Evolutionary conservation across 805 yeast genomes (phyloP), one percentile per base, ranked within the genome.

Genomic region (Candida adriatica): DNA sequence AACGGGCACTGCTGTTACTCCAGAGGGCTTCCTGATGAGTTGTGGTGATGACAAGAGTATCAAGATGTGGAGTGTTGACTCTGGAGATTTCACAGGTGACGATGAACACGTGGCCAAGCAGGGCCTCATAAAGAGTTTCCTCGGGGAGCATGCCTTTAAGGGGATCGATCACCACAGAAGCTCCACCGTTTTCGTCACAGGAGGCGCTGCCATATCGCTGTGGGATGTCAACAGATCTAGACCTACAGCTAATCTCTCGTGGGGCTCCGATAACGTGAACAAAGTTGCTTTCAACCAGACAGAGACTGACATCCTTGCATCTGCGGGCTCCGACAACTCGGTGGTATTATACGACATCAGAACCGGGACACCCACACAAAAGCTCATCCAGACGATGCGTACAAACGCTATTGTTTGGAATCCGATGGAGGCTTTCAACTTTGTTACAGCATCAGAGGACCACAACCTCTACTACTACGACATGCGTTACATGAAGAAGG

Each of bases 351-450:
- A 92, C 56, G 99, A 92, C 57, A 65, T 85, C 30, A 74, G 98
- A 49, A 85, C 96, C 6, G 77, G 83, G 48, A 71, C 94, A 3
- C 96, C 98, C 10, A 76, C 94, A 5, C 97, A 94, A 58, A 90
- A 88, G 56, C 73, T 90, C 37, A 82, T 81, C 28, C 83, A 92
- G 17, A 64, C 75, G 13, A 66, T 92, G 70, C 70, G 94, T 48
- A 83, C 88, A 13, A 92, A 92, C 57, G 68, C 90, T 28, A 68
- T 92, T 16, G 70, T 87, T 34, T 92, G 97, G 97, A 92, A 92
- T 59, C 99, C 99, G 5, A 84, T 92, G 80, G 97, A 92, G 58
- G 95, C 97, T 2, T 92, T 74, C 61, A 77, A 82, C 52, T 90
- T 92, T 62, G 96, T 88, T 13, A 75, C 84, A 24, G 97, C 86